Evolutionary conservation across 371 early-diverging fungal genomes (phyloP), one percentile per base, ranked within the genome.

Genomic region (Apophysomyces ossiformis): DNA sequence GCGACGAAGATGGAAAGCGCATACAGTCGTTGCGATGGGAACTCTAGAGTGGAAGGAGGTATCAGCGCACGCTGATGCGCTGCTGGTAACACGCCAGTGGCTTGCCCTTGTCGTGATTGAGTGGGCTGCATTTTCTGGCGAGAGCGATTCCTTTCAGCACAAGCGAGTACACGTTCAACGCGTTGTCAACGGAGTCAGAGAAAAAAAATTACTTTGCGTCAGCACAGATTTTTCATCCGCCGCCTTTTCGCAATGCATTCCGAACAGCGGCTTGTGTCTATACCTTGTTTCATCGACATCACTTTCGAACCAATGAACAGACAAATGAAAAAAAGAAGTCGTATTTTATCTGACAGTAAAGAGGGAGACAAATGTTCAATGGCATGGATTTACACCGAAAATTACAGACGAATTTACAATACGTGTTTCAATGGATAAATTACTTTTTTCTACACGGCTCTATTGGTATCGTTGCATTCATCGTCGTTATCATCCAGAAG

Each of bases 401-500:
- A 43, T 43, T 15, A 43, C 12, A 15, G 43, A 12, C 43, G 12
- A 43, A 4, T 12, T 12, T 47, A 47, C n/a, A 47, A 47, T 16
- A 7, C 47, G 2, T 11, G 41, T 41, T 41, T 41, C 13, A 8
- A 41, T 41, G 13, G 54, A 18, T 21, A 50, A 50, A 26, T 21
- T 5, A 11, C 16, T 11, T n/a, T 21, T 9, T 50, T 50, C 54
- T 50, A 50, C 9, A 18, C 1, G 5, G 1, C 16, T 21, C 9
- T 50, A 21, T 50, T 50, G 54, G 54, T 37, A 26, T 60, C 56
- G 26, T 26, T 26, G 32, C 32, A 26, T 26, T 69, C 60, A 18
- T 77, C 72, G 37, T 85, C 83, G 5, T 82, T 74, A 54, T 83
- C 78, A 57, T 67, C 65, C 13, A 84, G 69, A 58, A 87, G 73